Conservation (phyloP, 2,329 filamentous ascomycete species). For the Zelopaecilomyces penicillatus region DNA sequence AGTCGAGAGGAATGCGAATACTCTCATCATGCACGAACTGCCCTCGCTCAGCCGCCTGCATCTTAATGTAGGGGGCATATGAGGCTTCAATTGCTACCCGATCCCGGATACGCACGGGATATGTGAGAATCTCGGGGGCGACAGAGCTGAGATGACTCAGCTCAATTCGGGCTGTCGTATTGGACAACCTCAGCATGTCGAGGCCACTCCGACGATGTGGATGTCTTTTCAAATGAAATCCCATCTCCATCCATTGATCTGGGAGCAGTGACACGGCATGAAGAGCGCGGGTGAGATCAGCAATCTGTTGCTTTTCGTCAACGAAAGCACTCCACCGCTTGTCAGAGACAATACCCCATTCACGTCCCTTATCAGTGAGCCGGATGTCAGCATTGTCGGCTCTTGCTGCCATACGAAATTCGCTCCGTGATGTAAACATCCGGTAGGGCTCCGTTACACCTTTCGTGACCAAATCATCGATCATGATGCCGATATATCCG, state of each 20-base stretch:
- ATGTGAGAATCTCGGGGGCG: constrained; percentile 49
- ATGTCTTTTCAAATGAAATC: constrained; percentile 62
- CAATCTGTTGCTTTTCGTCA: constrained; percentile 58
- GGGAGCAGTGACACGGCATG: constrained; percentile 48
- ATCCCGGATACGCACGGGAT: constrained; percentile 49
- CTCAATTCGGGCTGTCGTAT: constrained; percentile 33
- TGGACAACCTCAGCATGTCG: constrained; percentile 66
- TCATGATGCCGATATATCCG: constrained; percentile 97
- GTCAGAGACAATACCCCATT: constrained; percentile 71
- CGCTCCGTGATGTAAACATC: constrained; percentile 95
- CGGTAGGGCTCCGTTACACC: constrained; percentile 94
- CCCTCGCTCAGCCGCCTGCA: constrained; percentile 58
- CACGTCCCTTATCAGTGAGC: constrained; percentile 69
- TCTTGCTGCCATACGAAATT: constrained; percentile 87
- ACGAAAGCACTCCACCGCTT: constrained; percentile 64
- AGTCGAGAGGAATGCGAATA: constrained; percentile 59
- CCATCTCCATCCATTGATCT: constrained; percentile 58
- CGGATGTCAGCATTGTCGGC: constrained; percentile 90
- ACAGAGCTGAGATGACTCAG: constrained; percentile 48
- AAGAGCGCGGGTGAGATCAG: constrained; percentile 55
- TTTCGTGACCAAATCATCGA: constrained; percentile 94
- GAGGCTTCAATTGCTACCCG: constrained; percentile 73
- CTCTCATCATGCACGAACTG: constrained; percentile 69
- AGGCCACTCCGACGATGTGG: constrained; percentile 61
- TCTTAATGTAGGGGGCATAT: constrained; percentile 78